Conservation (phyloP, 116 monocot species). For the Zostera marina region DNA sequence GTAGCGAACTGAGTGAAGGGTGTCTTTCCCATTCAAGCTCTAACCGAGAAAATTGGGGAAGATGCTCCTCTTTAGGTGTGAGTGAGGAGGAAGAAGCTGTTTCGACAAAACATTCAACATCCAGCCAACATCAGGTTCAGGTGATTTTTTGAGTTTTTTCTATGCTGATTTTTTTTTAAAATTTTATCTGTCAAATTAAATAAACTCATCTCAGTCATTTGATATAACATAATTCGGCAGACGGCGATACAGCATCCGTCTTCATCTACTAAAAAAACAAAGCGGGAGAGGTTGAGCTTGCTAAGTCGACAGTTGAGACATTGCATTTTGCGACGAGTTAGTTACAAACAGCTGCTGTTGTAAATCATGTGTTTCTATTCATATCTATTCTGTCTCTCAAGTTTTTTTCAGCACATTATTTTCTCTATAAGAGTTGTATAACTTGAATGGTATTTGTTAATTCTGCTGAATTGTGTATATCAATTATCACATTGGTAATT, state of each 20-base stretch:
- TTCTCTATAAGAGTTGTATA: too few species aligned
- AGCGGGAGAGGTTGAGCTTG: constrained; percentile 31
- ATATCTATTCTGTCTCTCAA: too few species aligned
- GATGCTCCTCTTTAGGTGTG: constrained; percentile 81
- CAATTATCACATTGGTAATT: too few species aligned
- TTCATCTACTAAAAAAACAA: constrained; percentile 20
- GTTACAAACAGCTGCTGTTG: constrained; percentile 18
- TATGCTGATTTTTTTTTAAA: neutral
- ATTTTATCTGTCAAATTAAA: too few species aligned
- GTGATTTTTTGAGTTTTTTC: too few species aligned
- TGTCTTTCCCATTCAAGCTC: constrained; percentile 68
- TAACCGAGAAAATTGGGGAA: constrained; percentile 87
- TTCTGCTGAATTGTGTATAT: too few species aligned
- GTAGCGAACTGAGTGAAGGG: constrained; percentile 39
- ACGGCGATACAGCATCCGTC: neutral
- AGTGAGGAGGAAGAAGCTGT: constrained; percentile 42
- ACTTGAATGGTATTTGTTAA: too few species aligned
- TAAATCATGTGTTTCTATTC: too few species aligned
- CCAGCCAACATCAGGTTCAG: constrained; percentile 47
- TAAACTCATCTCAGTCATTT: neutral
- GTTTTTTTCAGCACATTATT: too few species aligned
- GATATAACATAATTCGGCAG: neutral
- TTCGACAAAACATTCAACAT: constrained; percentile 30
- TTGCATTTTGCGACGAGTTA: constrained; percentile 37
- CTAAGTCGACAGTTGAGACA: constrained; percentile 50